Evolutionary conservation across 768 basidiomycete species (phyloP).

Genomic region (Leccinum imitatum): DNA sequence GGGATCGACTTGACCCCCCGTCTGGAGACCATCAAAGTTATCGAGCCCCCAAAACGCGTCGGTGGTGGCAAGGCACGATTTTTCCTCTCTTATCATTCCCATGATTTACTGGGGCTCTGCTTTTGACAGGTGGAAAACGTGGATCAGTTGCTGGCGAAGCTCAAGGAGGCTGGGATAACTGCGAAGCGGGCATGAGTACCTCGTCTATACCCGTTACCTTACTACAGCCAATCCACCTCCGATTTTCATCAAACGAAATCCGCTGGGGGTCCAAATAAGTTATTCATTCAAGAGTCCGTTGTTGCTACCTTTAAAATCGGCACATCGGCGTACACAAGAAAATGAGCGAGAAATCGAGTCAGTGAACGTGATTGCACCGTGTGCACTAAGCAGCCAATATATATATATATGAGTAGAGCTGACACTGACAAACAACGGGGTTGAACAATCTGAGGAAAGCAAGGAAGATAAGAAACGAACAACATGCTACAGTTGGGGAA

Average conservation of each 20-base stretch:
- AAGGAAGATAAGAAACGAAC: constrained; percentile 11
- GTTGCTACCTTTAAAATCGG: constrained; percentile 2
- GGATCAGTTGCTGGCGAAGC: constrained; percentile 84
- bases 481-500: constrained; percentile 29
- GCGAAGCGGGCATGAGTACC: constrained; percentile 23
- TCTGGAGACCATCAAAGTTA: constrained; percentile 83
- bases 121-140: constrained; percentile 66
- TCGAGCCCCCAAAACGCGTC: constrained; percentile 85
- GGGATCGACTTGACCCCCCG: constrained; percentile 80
- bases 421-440: constrained; percentile 5
- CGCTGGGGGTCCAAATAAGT: constrained; percentile 4
- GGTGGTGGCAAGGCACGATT: constrained; percentile 84
- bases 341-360: constrained; percentile 1
- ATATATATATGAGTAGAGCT: constrained; percentile 23
- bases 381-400: constrained; percentile 23
- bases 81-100: not conserved
- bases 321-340: constrained; percentile 16
- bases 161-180: constrained; percentile 79
- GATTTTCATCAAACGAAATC: not conserved
- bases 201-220: constrained; percentile 8
- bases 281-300: constrained; percentile 21
- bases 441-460: constrained; percentile 12
- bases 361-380: constrained; percentile 10
- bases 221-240: not conserved
- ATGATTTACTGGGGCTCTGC: not conserved